phyloP scores from a whole-genome alignment of 345 rosid genomes.

The Xanthoceras sorbifolium region DNA sequence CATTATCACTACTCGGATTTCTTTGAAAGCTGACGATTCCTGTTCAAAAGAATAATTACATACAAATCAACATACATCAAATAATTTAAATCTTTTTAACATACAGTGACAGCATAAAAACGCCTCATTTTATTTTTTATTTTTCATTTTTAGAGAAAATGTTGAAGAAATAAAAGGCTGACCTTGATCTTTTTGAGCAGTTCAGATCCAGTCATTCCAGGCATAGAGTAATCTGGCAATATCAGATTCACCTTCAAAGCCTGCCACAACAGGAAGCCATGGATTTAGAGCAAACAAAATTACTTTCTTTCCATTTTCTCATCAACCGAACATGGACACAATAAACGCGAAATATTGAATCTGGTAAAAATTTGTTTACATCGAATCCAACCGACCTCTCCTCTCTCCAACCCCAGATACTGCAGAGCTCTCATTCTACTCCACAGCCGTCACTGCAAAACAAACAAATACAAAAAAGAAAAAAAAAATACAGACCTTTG shows the following conservation, averaged over 20 bases:
- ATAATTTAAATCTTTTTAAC: background rate
- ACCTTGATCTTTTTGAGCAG: slow-evolving; percentile 80
- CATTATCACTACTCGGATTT: slow-evolving; percentile 84
- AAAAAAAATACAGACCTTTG: too few relatives aligned
- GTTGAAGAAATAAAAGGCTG: background rate
- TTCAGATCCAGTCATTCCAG: slow-evolving; percentile 86
- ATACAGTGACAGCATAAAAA: background rate
- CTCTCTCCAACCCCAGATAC: too few relatives aligned
- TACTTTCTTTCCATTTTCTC: slow-evolving; percentile 13
- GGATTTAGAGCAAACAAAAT: background rate
- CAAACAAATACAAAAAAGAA: too few relatives aligned
- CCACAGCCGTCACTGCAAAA: too few relatives aligned
- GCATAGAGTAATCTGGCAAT: slow-evolving; percentile 86
- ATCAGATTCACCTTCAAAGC: slow-evolving; percentile 76
- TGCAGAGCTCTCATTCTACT: too few relatives aligned
- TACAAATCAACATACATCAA: background rate
- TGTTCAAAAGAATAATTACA: slow-evolving; percentile 25
- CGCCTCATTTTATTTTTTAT: too few relatives aligned
- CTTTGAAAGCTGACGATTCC: slow-evolving; percentile 76
- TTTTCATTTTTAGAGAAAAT: too few relatives aligned
- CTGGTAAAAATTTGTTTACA: slow-evolving; percentile 38
- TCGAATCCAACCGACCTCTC: slow-evolving; percentile 55
- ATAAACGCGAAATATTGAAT: background rate
- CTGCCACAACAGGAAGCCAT: slow-evolving; percentile 31
- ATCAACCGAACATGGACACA: slow-evolving; percentile 20